Conservation (phyloP, 805 yeast genomes). For the Nakazawaea peltata region DNA sequence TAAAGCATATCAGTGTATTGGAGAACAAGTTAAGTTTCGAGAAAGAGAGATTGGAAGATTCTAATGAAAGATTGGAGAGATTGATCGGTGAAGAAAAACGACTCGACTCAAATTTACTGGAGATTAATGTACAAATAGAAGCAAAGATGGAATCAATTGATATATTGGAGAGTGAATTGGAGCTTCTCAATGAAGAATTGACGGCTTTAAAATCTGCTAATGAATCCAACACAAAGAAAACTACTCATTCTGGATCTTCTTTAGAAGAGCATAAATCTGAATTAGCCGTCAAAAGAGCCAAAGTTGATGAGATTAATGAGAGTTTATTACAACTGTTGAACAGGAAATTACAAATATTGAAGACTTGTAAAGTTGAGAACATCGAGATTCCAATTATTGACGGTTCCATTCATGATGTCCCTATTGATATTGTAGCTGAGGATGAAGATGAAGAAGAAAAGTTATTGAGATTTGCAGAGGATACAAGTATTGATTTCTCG, state of each 20-base stretch:
- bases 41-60: slow-evolving; percentile 46
- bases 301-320: slow-evolving; percentile 38
- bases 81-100: slow-evolving; percentile 30
- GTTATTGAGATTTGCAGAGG: slow-evolving; percentile 27
- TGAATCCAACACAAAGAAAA: slow-evolving; percentile 1
- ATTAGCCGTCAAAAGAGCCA: slow-evolving; percentile 21
- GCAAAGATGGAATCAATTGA: slow-evolving; percentile 25
- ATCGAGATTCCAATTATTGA: slow-evolving; percentile 53
- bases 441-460: slow-evolving; percentile 22
- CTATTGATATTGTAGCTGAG: slow-evolving; percentile 44
- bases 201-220: slow-evolving; percentile 20
- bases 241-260: slow-evolving; percentile 7
- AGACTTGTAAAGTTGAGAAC: slow-evolving; percentile 69
- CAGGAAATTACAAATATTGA: slow-evolving; percentile 51
- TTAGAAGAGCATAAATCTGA: slow-evolving; percentile 23
- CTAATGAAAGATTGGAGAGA: slow-evolving; percentile 35
- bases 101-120: slow-evolving; percentile 25
- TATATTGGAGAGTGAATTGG: slow-evolving; percentile 31
- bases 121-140: slow-evolving; percentile 25
- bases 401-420: slow-evolving; percentile 54
- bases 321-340: slow-evolving; percentile 42
- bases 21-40: slow-evolving; percentile 62
- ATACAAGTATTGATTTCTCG: slow-evolving; percentile 48
- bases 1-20: slow-evolving; percentile 53
- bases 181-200: slow-evolving; percentile 27